phyloP scores from a whole-genome alignment of 441 rosid species.

The Pelargonium myrrhifolium region DNA sequence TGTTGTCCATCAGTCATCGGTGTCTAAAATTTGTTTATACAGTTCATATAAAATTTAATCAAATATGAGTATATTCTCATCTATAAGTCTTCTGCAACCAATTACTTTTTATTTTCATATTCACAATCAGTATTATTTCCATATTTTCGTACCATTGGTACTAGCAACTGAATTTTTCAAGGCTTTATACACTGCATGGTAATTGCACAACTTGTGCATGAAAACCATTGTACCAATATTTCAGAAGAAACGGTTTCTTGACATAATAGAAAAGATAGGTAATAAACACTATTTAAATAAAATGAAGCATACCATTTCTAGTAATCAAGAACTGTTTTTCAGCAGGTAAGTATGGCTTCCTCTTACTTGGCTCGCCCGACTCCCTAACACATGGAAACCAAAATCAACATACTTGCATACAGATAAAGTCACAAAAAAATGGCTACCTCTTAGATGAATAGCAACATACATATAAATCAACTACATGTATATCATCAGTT shows the following conservation, averaged over 20 bases:
- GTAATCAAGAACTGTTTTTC: slow-evolving; percentile 92
- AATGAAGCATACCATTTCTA: slow-evolving; percentile 59
- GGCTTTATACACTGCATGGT: neutral
- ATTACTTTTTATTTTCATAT: neutral
- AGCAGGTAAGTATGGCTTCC: slow-evolving; percentile 72
- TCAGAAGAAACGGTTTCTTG: neutral
- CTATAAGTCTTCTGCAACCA: neutral
- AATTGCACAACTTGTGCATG: neutral
- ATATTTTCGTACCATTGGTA: neutral
- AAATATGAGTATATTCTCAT: neutral
- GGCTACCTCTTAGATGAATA: neutral
- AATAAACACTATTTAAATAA: neutral
- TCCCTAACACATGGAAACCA: slow-evolving; percentile 46
- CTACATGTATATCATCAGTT: neutral
- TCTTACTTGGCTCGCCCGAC: slow-evolving; percentile 87
- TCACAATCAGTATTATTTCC: neutral
- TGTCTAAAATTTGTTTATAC: neutral
- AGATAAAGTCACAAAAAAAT: neutral
- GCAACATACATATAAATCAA: neutral
- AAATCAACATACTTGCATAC: neutral
- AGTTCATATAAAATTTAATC: slow-evolving; percentile 1
- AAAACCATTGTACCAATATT: neutral
- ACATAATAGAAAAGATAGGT: neutral
- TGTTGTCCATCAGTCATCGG: neutral
- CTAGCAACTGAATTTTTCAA: neutral